Evolutionary conservation across 164 flowering plant species (phyloP).

Genomic region (Tetrastigma voinierianum): DNA sequence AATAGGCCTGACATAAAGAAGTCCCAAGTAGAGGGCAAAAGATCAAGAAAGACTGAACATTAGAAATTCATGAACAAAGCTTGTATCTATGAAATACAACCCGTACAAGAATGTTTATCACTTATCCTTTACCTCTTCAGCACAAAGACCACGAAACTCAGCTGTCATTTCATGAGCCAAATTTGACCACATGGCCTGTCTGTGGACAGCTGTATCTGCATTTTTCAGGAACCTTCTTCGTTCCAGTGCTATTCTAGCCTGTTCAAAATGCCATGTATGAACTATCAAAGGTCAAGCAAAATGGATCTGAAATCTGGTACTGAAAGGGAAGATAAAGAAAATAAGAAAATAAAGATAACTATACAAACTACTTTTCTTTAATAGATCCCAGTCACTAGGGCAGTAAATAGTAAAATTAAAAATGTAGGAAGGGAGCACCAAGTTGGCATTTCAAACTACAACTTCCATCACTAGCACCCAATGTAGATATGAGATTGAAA

Average conservation of each 20-base stretch:
- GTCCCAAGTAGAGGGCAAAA: conserved; percentile 14
- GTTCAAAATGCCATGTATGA: conserved; percentile 20
- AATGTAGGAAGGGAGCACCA: neutral
- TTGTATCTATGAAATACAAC: neutral
- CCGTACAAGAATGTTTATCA: conserved; percentile 4
- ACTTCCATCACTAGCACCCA: neutral
- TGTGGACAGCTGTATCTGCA: conserved; percentile 90
- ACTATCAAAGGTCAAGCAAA: neutral
- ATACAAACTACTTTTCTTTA: too few relatives aligned
- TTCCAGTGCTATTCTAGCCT: conserved; percentile 98
- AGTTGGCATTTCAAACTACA: neutral
- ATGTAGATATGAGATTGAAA: neutral
- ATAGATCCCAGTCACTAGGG: neutral
- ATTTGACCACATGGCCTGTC: conserved; percentile 94
- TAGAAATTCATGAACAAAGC: neutral
- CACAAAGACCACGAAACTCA: conserved; percentile 98
- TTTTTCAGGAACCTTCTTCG: conserved; percentile 80
- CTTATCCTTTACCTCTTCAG: conserved; percentile 82
- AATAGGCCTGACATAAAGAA: conserved; percentile 70
- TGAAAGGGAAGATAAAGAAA: neutral
- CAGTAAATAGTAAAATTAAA: neutral
- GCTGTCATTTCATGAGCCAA: conserved; percentile 99
- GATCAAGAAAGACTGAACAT: neutral
- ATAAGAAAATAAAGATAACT: neutral
- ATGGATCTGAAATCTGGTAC: neutral